These are phyloP conservation scores for Fusarium devonianum DNA, from an alignment of 2,329 filamentous ascomycete genomes.

Conservation along the genomic window DNA sequence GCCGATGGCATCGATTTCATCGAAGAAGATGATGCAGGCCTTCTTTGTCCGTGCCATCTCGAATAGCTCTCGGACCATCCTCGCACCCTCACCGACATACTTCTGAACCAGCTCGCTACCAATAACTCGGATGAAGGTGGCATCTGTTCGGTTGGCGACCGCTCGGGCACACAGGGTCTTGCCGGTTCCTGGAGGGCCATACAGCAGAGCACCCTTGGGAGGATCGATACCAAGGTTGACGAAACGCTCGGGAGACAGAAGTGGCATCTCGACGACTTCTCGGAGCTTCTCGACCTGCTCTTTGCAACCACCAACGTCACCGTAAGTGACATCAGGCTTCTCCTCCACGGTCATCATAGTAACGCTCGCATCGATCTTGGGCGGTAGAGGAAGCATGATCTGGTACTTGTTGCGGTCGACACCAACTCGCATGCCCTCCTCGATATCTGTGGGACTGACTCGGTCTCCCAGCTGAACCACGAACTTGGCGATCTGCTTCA, in stretches of 20 bases:
- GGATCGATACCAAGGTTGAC: constrained; percentile 99
- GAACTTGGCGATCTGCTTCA: constrained; percentile 99
- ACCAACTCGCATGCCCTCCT: constrained; percentile 98
- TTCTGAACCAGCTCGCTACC: constrained; percentile 98
- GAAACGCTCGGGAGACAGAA: constrained; percentile 95
- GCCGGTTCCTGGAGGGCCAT: constrained; percentile 96
- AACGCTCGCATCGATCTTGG: constrained; percentile 98
- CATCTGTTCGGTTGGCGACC: constrained; percentile 96
- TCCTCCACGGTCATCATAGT: constrained; percentile 99
- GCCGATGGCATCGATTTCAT: constrained; percentile 96
- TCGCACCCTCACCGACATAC: constrained; percentile 96
- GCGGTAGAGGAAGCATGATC: constrained; percentile 92
- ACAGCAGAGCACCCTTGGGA: constrained; percentile 94
- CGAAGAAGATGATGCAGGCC: constrained; percentile 97
- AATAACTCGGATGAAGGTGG: constrained; percentile 98
- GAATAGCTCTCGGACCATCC: constrained; percentile 98
- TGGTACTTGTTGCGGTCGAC: constrained; percentile 99
- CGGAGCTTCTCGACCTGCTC: constrained; percentile 99
- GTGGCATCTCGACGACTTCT: constrained; percentile 98
- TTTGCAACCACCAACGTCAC: constrained; percentile 98
- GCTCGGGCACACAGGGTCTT: constrained; percentile 98
- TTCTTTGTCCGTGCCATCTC: constrained; percentile 99
- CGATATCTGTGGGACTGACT: constrained; percentile 97
- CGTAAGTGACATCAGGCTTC: constrained; percentile 98
- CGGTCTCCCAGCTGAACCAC: constrained; percentile 97